Evolutionary conservation across 2,329 filamentous ascomycete species (phyloP), one percentile per base, ranked within the genome.

Genomic region (Colletotrichum spinosum): DNA sequence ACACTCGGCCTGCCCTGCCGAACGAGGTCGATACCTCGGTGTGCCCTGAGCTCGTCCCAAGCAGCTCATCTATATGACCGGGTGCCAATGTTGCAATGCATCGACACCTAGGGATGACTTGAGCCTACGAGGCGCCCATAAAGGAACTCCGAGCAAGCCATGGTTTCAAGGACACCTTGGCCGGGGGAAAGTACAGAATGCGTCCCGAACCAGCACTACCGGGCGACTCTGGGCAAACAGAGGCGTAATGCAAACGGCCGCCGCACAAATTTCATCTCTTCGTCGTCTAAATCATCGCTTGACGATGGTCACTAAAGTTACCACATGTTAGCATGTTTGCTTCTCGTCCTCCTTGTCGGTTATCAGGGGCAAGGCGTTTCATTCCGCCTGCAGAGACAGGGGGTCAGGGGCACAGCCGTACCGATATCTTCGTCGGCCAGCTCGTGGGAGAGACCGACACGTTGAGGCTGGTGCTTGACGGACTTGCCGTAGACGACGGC

Each of bases 401-500:
- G 33, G 6, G 3, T 15, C 11, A 15, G 52, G 44, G 55, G 33
- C 34, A 35, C 13, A 38, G 41, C 84, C 90, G 82, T 85, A 95
- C 93, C 93, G 80, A 99, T 97, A 81, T 99, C 96, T 82, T 99
- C 96, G 78, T 99, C 96, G 63, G 89, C 93, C 74, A 99, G 85
- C 83, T 97, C 93, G 78, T 99, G 96, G 57, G 87, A 83, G 70
- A 99, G 86, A 54, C 96, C 96, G 68, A 98, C 96, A 74, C 94
- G 89, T 81, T 99, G 96, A 70, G 96, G 96, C 81, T 98, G 96
- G 82, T 99, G 96, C 86, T 98, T 98, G 71, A 98, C 95, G 60
- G 94, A 97, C 78, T 95, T 96, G 71, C 96, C 96, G 79, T 98
- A 99, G 46, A 99, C 96, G 75, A 99, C 91, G 59, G 96, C 96